A percentile compares a stretch with the other conserved stretches of the same genome.
Conservation (phyloP, 768 basidiomycete species). For the Coprinopsis strossmayeri region DNA sequence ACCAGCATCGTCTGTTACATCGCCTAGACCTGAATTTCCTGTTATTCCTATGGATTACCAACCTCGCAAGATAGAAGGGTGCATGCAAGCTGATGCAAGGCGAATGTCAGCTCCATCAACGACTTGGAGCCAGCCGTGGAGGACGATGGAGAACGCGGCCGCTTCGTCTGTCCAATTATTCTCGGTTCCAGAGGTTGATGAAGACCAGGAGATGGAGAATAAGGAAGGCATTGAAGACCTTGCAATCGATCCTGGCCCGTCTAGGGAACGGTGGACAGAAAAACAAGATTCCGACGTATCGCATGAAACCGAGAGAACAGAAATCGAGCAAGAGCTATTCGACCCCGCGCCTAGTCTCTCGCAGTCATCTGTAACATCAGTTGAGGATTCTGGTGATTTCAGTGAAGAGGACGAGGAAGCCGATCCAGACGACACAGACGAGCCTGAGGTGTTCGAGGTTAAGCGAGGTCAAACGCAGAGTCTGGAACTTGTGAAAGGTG, state of each 20-base stretch:
- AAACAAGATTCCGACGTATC: slow-evolving; percentile 27
- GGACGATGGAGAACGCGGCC: neutral
- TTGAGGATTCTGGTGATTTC: slow-evolving; percentile 1
- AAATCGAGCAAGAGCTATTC: slow-evolving; percentile 15
- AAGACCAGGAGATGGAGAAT: neutral
- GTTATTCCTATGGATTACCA: too few relatives aligned
- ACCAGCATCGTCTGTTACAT: too few relatives aligned
- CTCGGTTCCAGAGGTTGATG: neutral
- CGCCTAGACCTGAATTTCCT: too few relatives aligned
- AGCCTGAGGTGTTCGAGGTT: slow-evolving; percentile 32
- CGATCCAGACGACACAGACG: slow-evolving; percentile 7
- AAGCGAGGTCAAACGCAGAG: slow-evolving; percentile 43
- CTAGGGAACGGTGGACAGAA: too few relatives aligned
- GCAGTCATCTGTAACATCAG: slow-evolving; percentile 16
- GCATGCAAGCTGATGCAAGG: neutral
- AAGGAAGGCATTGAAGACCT: neutral
- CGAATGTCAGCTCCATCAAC: neutral
- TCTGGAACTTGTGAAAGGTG: slow-evolving; percentile 42
- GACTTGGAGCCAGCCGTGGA: neutral
- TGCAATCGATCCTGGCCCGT: too few relatives aligned
- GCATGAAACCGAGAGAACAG: slow-evolving; percentile 22
- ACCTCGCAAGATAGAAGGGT: neutral
- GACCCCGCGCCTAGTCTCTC: slow-evolving; percentile 11
- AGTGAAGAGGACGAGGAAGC: slow-evolving; percentile 18
- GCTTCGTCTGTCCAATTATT: neutral